A percentile compares a stretch with the other conserved stretches of the same genome.
These are phyloP conservation scores for Hylodesmum podocarpum DNA, from an alignment of 306 rosid species.

Conservation along the genomic window DNA sequence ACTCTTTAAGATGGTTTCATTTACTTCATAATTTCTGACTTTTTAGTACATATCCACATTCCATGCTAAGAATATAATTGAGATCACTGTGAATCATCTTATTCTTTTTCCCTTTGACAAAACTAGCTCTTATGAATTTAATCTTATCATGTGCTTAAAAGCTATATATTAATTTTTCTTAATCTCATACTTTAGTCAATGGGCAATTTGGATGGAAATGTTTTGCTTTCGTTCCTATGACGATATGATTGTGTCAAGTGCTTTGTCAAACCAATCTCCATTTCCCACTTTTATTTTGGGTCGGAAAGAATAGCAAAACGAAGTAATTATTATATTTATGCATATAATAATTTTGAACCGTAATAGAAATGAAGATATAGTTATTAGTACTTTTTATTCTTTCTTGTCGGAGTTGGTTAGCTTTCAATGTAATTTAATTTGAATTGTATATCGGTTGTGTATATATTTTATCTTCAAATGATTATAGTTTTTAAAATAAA, in stretches of 20 bases:
- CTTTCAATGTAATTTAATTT: no score
- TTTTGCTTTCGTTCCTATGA: slow-evolving; percentile 31
- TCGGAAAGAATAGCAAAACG: no score
- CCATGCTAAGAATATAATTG: neutral
- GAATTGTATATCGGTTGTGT: no score
- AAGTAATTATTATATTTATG: no score
- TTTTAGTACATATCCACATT: neutral
- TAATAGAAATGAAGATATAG: no score
- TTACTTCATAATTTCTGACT: slow-evolving; percentile 24
- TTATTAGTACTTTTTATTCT: no score
- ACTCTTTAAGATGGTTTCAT: slow-evolving; percentile 29
- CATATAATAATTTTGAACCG: no score
- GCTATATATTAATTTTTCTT: neutral
- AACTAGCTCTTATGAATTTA: slow-evolving; percentile 32
- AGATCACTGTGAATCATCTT: neutral
- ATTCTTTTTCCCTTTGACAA: slow-evolving; percentile 39
- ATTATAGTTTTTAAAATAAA: no score
- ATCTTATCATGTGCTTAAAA: slow-evolving; percentile 31
- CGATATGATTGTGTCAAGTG: slow-evolving; percentile 28
- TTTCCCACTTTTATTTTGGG: no score
- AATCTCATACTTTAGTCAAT: slow-evolving; percentile 3
- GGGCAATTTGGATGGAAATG: neutral
- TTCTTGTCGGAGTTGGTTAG: no score
- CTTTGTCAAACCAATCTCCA: neutral
- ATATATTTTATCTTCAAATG: no score